phyloP scores from a whole-genome alignment of 2,329 filamentous ascomycete species.

The Colletotrichum sp. region DNA sequence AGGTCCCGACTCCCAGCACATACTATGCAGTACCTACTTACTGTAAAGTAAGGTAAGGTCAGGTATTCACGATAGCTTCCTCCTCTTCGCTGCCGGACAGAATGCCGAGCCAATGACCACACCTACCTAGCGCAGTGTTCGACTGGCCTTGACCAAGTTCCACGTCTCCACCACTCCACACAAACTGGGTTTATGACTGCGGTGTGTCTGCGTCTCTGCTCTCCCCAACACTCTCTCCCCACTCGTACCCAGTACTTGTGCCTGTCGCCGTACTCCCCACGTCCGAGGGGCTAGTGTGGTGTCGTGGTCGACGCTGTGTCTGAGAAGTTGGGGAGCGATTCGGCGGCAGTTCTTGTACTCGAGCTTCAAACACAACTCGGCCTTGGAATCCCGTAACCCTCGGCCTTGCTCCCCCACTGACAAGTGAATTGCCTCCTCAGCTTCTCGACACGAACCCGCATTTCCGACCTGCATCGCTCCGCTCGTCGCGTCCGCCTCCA shows the following conservation, averaged over 20 bases:
- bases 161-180: background rate
- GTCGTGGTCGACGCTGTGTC: background rate
- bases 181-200: background rate
- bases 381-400: background rate
- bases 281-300: background rate
- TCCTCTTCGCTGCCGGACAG: conserved; percentile 6
- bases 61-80: background rate
- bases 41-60: background rate
- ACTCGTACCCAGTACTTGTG: background rate
- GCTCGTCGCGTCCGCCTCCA: background rate
- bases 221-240: background rate
- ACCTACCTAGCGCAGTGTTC: background rate
- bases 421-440: background rate
- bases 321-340: background rate
- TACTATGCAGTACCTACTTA: background rate
- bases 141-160: too few relatives aligned
- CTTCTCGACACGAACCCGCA: conserved; percentile 7
- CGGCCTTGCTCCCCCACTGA: background rate
- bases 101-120: background rate
- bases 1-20: background rate
- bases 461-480: conserved; percentile 3
- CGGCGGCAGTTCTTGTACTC: background rate
- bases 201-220: background rate
- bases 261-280: background rate
- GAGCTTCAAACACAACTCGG: background rate